Conservation (phyloP, 2,329 filamentous ascomycete species). For the Fusarium beomiforme region DNA sequence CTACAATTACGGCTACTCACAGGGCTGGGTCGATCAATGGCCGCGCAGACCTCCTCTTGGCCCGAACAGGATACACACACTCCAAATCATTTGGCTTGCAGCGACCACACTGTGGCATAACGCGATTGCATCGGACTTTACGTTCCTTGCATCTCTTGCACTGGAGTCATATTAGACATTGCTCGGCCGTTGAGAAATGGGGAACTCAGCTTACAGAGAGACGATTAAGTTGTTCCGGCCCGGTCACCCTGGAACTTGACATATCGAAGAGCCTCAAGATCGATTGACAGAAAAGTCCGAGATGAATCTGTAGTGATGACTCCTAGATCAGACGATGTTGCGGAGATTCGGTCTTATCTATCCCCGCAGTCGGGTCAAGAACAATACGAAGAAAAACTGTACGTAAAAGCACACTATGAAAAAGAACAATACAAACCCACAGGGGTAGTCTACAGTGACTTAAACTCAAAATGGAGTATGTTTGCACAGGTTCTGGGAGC, state of each 20-base stretch:
- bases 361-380: slow-evolving; percentile 3
- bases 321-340: neutral
- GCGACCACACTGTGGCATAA: slow-evolving; percentile 43
- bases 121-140: slow-evolving; percentile 46
- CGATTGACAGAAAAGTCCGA: slow-evolving; percentile 11
- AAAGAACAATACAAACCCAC: slow-evolving; percentile 24
- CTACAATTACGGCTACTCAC: slow-evolving; percentile 11
- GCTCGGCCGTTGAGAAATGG: neutral
- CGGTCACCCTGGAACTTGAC: slow-evolving; percentile 8
- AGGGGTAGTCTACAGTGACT: neutral
- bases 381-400: neutral
- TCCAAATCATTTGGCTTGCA: slow-evolving; percentile 42
- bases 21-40: slow-evolving; percentile 22
- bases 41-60: slow-evolving; percentile 40
- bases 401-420: slow-evolving; percentile 5
- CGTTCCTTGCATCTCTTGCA: slow-evolving; percentile 44
- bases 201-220: slow-evolving; percentile 32
- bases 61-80: slow-evolving; percentile 43
- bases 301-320: neutral
- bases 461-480: slow-evolving; percentile 4
- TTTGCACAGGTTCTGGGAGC: slow-evolving; percentile 10
- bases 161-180: slow-evolving; percentile 8
- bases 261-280: slow-evolving; percentile 5
- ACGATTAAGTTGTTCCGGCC: slow-evolving; percentile 37
- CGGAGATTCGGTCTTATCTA: slow-evolving; percentile 28